Evolutionary conservation across 805 yeast genomes (phyloP).

Genomic region (Candida gorgasii): DNA sequence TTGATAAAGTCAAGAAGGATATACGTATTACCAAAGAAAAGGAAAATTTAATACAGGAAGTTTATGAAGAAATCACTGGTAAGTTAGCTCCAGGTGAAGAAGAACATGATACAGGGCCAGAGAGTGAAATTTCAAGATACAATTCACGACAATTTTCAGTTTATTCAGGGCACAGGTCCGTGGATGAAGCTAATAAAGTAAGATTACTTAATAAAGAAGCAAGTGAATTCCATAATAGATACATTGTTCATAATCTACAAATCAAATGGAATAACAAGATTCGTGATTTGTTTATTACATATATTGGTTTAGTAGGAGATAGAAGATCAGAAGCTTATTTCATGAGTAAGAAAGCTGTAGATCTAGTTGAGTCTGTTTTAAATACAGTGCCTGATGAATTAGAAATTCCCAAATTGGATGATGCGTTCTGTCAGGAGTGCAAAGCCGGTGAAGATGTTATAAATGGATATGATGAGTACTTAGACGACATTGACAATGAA

Average conservation of each 20-base stretch:
- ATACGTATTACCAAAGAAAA: conserved; percentile 20
- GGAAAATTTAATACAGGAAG: conserved; percentile 24
- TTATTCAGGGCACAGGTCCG: conserved; percentile 30
- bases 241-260: conserved; percentile 69
- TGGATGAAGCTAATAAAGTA: conserved; percentile 26
- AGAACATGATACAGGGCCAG: background rate
- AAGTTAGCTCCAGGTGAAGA: conserved; percentile 10
- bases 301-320: conserved; percentile 47
- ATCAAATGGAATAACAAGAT: conserved; percentile 76
- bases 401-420: conserved; percentile 20
- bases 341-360: conserved; percentile 51
- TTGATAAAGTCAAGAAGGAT: conserved; percentile 9
- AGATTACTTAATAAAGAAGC: conserved; percentile 23
- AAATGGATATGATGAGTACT: conserved; percentile 52
- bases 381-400: conserved; percentile 17
- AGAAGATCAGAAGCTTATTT: conserved; percentile 44
- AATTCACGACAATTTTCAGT: conserved; percentile 25
- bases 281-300: conserved; percentile 63
- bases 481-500: conserved; percentile 40
- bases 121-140: conserved; percentile 11
- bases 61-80: conserved; percentile 24
- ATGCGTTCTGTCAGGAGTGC: conserved; percentile 17
- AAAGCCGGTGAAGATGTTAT: conserved; percentile 35
- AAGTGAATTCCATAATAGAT: conserved; percentile 60
- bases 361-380: conserved; percentile 45